phyloP scores from a whole-genome alignment of 2,329 filamentous ascomycete species.

The Colletotrichum spinosum region DNA sequence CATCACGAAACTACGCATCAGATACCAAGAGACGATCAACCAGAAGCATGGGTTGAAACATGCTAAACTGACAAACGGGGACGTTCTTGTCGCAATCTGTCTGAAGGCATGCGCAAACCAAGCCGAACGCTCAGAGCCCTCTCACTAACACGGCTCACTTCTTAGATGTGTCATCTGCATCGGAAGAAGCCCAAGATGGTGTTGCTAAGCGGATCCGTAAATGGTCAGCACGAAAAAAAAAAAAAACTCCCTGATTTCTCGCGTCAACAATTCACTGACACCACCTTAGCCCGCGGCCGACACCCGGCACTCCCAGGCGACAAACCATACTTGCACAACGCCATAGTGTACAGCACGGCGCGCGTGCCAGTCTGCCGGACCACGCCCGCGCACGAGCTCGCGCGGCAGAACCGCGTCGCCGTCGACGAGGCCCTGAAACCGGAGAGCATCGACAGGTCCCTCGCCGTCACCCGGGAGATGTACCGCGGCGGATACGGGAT shows the following conservation, averaged over 20 bases:
- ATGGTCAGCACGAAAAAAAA: not conserved
- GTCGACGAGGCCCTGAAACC: constrained; percentile 37
- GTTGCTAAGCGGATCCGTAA: constrained; percentile 11
- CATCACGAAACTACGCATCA: constrained; percentile 24
- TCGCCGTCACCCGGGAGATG: constrained; percentile 32
- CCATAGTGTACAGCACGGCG: constrained; percentile 22
- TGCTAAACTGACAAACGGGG: constrained; percentile 17
- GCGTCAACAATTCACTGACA: not conserved
- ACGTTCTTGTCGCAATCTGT: constrained; percentile 20
- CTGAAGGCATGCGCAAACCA: not conserved
- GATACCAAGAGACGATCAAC: constrained; percentile 19
- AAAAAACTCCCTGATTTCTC: not conserved
- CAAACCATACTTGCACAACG: constrained; percentile 39
- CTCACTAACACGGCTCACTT: not conserved
- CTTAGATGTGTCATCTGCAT: constrained; percentile 34
- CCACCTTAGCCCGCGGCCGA: constrained; percentile 33
- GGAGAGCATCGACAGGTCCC: constrained; percentile 26
- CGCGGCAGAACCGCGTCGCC: constrained; percentile 34
- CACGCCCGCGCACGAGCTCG: constrained; percentile 37
- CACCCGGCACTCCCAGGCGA: constrained; percentile 31
- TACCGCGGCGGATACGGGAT: constrained; percentile 8
- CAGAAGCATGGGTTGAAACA: constrained; percentile 19
- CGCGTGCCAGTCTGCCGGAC: constrained; percentile 28
- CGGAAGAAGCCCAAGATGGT: constrained; percentile 34
- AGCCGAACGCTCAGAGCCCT: not conserved